A percentile compares a stretch with the other conserved stretches of the same genome.
Conservation (phyloP, 75 land plant genomes). For the Selaginella tamariscina region DNA sequence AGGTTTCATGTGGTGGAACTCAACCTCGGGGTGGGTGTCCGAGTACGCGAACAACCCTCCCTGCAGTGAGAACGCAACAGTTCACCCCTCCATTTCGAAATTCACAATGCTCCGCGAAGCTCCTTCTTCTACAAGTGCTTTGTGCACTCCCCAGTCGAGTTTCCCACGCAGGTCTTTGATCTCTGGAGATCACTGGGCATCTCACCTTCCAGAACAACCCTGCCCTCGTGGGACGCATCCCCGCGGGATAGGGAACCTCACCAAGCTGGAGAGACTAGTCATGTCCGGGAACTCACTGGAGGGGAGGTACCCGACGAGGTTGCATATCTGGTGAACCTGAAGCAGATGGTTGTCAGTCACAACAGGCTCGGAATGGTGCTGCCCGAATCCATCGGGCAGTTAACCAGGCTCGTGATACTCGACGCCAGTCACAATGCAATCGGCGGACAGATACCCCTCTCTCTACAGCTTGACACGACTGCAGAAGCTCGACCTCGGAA, state of each 20-base stretch:
- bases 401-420: background rate
- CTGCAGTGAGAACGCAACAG: conserved; percentile 34
- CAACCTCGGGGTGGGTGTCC: conserved; percentile 41
- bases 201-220: conserved; percentile 4
- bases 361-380: background rate
- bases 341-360: conserved; percentile 6
- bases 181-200: background rate
- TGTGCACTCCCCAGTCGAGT: conserved; percentile 4
- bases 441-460: background rate
- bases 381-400: background rate
- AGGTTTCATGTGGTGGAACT: background rate
- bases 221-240: background rate
- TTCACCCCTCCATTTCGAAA: conserved; percentile 22
- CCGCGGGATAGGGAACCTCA: background rate
- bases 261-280: conserved; percentile 5
- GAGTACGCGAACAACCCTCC: conserved; percentile 54
- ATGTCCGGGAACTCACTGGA: background rate
- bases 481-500: background rate
- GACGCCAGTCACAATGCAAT: background rate
- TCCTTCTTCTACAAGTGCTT: conserved; percentile 65
- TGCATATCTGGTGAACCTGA: background rate
- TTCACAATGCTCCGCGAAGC: conserved; percentile 37
- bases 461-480: conserved; percentile 25
- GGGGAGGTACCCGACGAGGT: background rate
- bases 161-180: background rate